phyloP scores from a whole-genome alignment of 768 basidiomycete species.

The Tephrocybe rancida region DNA sequence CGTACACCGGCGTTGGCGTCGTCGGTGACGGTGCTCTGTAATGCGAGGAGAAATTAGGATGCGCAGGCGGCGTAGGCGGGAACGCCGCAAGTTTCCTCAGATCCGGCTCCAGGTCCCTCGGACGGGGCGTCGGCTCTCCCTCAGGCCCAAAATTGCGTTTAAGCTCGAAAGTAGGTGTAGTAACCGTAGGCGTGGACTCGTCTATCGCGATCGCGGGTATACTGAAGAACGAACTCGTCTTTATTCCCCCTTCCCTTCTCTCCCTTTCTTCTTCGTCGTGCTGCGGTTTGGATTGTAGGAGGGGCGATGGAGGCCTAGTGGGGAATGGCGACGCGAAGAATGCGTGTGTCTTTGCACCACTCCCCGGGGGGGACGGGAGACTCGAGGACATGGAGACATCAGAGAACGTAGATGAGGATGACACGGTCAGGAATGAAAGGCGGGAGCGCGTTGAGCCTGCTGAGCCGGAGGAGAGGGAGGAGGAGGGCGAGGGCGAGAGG shows the following conservation, averaged over 20 bases:
- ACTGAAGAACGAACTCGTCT: slow-evolving; percentile 11
- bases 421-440: slow-evolving; percentile 28
- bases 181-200: slow-evolving; percentile 19
- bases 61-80: background rate
- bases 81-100: background rate
- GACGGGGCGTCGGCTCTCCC: slow-evolving; percentile 19
- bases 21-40: no score
- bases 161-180: background rate
- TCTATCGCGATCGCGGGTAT: slow-evolving; percentile 12
- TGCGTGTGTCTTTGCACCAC: slow-evolving; percentile 45
- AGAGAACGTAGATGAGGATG: slow-evolving; percentile 42
- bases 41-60: no score
- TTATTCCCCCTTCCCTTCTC: background rate
- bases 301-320: slow-evolving; percentile 37
- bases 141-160: background rate
- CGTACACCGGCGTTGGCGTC: background rate
- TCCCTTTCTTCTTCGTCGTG: background rate
- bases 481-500: slow-evolving; percentile 22
- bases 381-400: slow-evolving; percentile 31
- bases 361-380: slow-evolving; percentile 24
- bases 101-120: slow-evolving; percentile 13
- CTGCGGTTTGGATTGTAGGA: slow-evolving; percentile 20
- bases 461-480: slow-evolving; percentile 16
- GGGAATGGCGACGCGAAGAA: slow-evolving; percentile 50
- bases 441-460: slow-evolving; percentile 31